Conservation (phyloP, 257 asterid species). For the Linaria vulgaris region DNA sequence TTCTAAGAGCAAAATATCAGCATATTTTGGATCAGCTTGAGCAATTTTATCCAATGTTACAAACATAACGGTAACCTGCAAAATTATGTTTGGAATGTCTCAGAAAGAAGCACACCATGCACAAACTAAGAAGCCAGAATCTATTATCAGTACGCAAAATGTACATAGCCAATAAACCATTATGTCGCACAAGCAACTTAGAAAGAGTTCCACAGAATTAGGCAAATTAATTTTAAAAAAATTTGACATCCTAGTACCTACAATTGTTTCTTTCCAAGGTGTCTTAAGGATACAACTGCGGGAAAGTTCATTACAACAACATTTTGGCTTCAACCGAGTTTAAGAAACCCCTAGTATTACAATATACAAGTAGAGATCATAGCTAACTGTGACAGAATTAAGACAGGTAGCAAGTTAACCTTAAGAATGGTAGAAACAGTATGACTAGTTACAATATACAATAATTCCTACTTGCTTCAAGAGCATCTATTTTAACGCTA, state of each 20-base stretch:
- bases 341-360: neutral
- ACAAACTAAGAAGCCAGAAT: neutral
- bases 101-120: constrained; percentile 9
- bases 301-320: constrained; percentile 16
- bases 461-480: constrained; percentile 16
- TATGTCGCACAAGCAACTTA: too few relatives aligned
- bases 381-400: constrained; percentile 10
- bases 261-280: too few relatives aligned
- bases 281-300: constrained; percentile 41
- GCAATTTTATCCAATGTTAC: constrained; percentile 93
- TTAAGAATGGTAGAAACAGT: neutral
- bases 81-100: constrained; percentile 31
- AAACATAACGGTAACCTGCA: constrained; percentile 94
- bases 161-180: constrained; percentile 1
- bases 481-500: constrained; percentile 3
- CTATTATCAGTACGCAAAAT: constrained; percentile 10
- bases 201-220: too few relatives aligned
- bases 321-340: neutral
- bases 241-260: too few relatives aligned
- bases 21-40: constrained; percentile 77
- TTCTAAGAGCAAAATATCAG: constrained; percentile 85
- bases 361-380: neutral
- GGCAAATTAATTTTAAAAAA: too few relatives aligned
- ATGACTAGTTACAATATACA: constrained; percentile 11
- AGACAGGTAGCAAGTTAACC: constrained; percentile 6